A percentile compares a stretch with the other conserved stretches of the same genome.
phyloP scores from a whole-genome alignment of 129 eudicot species.

The Deinandra increscens region DNA sequence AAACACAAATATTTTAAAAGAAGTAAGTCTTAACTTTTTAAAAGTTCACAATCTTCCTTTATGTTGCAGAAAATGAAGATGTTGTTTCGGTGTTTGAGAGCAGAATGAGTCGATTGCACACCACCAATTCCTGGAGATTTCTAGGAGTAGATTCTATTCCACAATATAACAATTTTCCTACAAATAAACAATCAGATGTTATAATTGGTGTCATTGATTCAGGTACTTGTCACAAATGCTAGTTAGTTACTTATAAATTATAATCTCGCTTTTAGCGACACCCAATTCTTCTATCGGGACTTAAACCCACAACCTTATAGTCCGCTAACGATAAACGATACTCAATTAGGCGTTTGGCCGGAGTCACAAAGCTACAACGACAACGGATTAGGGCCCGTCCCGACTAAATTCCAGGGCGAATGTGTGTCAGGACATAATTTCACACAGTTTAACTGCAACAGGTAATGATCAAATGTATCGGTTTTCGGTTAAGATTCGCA shows the following conservation, averaged over 20 bases:
- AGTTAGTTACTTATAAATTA: not conserved
- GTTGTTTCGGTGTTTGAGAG: constrained; percentile 60
- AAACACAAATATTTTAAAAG: no score
- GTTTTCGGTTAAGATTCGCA: no score
- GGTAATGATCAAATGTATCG: constrained; percentile 30
- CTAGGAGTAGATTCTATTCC: constrained; percentile 41
- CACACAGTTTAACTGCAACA: constrained; percentile 54
- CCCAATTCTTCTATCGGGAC: not conserved
- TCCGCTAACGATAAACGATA: not conserved
- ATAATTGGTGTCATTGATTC: constrained; percentile 62
- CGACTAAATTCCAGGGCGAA: constrained; percentile 54
- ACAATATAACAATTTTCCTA: constrained; percentile 31
- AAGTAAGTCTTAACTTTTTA: no score
- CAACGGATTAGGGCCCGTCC: constrained; percentile 58
- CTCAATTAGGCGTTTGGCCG: constrained; percentile 61
- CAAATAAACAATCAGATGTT: constrained; percentile 36
- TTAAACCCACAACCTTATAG: not conserved
- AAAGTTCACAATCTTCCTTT: no score
- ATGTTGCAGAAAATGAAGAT: constrained; percentile 44
- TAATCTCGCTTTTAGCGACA: not conserved
- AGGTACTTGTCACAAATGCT: constrained; percentile 35
- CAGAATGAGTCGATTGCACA: constrained; percentile 43
- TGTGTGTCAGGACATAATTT: constrained; percentile 58
- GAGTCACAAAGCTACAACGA: constrained; percentile 67
- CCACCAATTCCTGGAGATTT: constrained; percentile 60